Evolutionary conservation across 768 basidiomycete species (phyloP).

Genomic region (Auriscalpium microsporum): DNA sequence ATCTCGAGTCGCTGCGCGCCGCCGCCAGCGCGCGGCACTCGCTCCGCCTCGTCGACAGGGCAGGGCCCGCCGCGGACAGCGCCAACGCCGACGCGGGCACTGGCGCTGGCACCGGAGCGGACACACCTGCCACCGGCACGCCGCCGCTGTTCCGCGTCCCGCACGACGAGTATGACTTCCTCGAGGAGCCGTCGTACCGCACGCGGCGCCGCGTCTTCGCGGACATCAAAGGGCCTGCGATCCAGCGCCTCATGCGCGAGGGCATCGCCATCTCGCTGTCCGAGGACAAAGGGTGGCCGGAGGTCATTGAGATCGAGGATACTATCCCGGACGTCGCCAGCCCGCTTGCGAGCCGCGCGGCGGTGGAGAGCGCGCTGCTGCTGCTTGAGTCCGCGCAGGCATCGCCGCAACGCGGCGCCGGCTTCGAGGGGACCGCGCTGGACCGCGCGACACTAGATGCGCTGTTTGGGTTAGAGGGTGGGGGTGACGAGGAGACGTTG

Average conservation of each 20-base stretch:
- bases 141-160: not conserved
- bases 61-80: not conserved
- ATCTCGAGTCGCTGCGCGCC: not conserved
- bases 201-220: too few relatives aligned
- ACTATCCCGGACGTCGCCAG: too few relatives aligned
- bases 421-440: too few relatives aligned
- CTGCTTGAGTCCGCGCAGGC: not conserved
- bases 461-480: too few relatives aligned
- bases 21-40: not conserved
- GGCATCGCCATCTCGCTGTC: too few relatives aligned
- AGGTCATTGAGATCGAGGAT: too few relatives aligned
- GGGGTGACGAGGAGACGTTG: too few relatives aligned
- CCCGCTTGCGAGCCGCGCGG: not conserved
- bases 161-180: constrained; percentile 2
- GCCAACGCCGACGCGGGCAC: not conserved
- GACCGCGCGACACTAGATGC: too few relatives aligned
- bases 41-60: not conserved
- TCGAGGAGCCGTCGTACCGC: not conserved
- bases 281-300: too few relatives aligned
- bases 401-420: not conserved
- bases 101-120: too few relatives aligned
- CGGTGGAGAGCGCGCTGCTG: not conserved
- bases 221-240: too few relatives aligned
- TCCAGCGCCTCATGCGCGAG: too few relatives aligned
- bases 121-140: not conserved